Evolutionary conservation across 1,284 basidiomycete species (phyloP), one percentile per base, ranked within the genome.

Genomic region (Apiotrichum siamense): DNA sequence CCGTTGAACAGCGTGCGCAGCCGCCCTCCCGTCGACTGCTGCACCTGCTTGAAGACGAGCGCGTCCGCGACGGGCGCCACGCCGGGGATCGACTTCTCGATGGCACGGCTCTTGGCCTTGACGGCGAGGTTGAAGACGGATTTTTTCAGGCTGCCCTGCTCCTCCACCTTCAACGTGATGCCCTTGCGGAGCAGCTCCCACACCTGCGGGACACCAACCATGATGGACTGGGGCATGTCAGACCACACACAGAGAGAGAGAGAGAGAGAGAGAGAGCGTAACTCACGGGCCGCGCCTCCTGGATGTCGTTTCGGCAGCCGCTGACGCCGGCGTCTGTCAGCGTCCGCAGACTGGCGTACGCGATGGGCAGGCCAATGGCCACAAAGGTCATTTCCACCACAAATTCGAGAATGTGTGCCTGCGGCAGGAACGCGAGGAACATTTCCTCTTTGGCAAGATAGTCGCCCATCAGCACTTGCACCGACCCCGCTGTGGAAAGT

Each of bases 171-270:
- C 86, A 5, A 88, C 81, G 50, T 4, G 27, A 56, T 62, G 25
- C 40, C 65, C 61, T 65, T 65, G 50, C 49, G 49, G 12, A 91
- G 92, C 55, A 80, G 82, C 72, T 89, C 87, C 84, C 84, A 90
- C 2, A 89, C 84, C 2, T 88, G 88, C 3, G 92, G 93, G 1
- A 97, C 93, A 54, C 90, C 93, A 41, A 89, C 81, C 79, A 97
- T 86, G 73, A 94, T 83, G 3, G 61, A 58, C 57, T 62, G 44
- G 40, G 21, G 11, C 38, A 13, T n/a, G 17, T 26, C 17, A 29
- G 33, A 7, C 18, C 18, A 7, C 4, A 41, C 25, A 11, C 35
- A 13, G 12, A n/a, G n/a, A n/a, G n/a, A n/a, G n/a, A n/a, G 35
- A 36, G 9, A 10, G 11, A 38, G 15, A 21, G 17, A 11, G 20